phyloP scores from a whole-genome alignment of 2,329 filamentous ascomycete species.

The Paecilomyces niveus region DNA sequence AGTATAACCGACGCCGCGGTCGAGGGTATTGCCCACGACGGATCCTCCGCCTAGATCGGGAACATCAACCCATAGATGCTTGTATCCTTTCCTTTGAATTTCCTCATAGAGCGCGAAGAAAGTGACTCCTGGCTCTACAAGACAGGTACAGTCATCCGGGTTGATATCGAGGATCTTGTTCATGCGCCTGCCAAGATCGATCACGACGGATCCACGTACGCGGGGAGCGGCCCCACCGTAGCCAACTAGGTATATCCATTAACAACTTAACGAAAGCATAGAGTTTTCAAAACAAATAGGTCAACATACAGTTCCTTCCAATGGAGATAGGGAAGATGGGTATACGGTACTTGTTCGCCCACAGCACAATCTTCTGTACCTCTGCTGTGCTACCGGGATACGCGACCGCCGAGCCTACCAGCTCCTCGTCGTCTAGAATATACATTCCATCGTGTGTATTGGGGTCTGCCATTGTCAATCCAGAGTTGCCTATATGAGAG shows the following conservation, averaged over 20 bases:
- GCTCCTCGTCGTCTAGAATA: conserved; percentile 6
- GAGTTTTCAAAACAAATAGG: background rate
- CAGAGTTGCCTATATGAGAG: background rate
- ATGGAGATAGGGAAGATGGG: conserved; percentile 34
- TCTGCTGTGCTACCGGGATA: conserved; percentile 7
- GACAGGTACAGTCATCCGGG: conserved; percentile 29
- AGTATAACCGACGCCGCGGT: conserved; percentile 29
- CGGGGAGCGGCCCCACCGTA: conserved; percentile 40
- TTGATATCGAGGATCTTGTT: conserved; percentile 32
- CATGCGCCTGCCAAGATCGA: conserved; percentile 39
- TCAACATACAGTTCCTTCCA: conserved; percentile 23
- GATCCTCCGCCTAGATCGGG: conserved; percentile 28
- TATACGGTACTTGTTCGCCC: conserved; percentile 20
- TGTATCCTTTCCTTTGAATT: conserved; percentile 28
- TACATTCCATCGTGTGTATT: conserved; percentile 8
- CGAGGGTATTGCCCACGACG: conserved; percentile 27
- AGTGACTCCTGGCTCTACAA: conserved; percentile 39
- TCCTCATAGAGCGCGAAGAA: conserved; percentile 34
- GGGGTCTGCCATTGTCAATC: conserved; percentile 5
- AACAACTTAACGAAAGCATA: background rate
- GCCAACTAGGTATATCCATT: conserved; percentile 17
- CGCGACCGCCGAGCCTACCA: conserved; percentile 5
- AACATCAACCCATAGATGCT: conserved; percentile 37
- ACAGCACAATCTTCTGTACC: conserved; percentile 11
- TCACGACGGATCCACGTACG: conserved; percentile 36